Percentiles rank a stretch among this genome's conserved stretches.
Conservation (phyloP, 306 rosid species). For the Cucumis cinereus region DNA sequence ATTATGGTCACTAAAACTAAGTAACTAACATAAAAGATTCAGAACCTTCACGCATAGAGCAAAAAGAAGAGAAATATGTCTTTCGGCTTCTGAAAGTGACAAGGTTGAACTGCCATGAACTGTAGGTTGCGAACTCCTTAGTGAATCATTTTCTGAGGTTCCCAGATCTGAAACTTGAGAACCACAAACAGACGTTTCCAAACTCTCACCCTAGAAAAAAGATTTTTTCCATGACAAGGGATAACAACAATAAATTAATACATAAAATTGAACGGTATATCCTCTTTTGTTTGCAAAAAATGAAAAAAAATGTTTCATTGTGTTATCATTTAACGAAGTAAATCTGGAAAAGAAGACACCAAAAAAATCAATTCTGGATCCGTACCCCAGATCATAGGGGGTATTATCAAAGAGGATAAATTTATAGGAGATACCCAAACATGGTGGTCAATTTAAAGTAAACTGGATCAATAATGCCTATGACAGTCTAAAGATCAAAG, state of each 20-base stretch:
- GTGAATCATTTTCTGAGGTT: constrained; percentile 44
- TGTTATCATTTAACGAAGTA: not conserved
- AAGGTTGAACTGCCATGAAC: constrained; percentile 27
- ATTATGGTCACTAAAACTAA: not conserved
- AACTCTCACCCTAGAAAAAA: constrained; percentile 48
- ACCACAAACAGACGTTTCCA: constrained; percentile 39
- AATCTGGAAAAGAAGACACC: not conserved
- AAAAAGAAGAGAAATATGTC: constrained; percentile 73
- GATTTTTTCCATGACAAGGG: not conserved
- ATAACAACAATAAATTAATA: not conserved
- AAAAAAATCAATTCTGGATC: not conserved
- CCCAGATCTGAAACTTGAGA: constrained; percentile 46
- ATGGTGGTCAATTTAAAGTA: not conserved
- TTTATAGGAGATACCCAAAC: not conserved
- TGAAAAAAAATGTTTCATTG: not conserved
- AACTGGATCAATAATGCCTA: not conserved
- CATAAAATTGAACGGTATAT: not conserved
- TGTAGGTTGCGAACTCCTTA: constrained; percentile 21
- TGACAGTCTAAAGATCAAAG: not conserved
- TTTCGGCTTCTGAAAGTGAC: constrained; percentile 71
- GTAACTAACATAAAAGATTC: constrained; percentile 2
- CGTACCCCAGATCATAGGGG: not conserved
- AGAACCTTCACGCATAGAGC: constrained; percentile 84
- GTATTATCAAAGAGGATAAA: not conserved
- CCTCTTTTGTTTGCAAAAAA: not conserved